phyloP scores from a whole-genome alignment of 495 filamentous ascomycete species.

The Aspergillus indologenus region DNA sequence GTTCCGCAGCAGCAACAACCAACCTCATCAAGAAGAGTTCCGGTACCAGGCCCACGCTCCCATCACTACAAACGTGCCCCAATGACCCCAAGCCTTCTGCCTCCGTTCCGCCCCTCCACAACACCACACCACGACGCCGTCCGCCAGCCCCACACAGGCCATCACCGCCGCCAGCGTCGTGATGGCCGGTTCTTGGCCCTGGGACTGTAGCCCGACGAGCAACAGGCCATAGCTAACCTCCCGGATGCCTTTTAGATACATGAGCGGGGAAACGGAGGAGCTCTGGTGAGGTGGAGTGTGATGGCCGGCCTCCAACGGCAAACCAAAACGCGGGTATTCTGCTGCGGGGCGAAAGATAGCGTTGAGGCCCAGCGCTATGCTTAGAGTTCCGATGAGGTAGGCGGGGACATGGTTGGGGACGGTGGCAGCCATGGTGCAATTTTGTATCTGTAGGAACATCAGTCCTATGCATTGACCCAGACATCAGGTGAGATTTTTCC shows the following conservation, averaged over 20 bases:
- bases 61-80: not conserved
- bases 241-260: slow-evolving; percentile 12
- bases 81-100: slow-evolving; percentile 10
- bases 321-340: slow-evolving; percentile 13
- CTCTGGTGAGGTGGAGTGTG: not conserved
- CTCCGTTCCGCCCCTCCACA: slow-evolving; percentile 1
- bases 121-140: slow-evolving; percentile 4
- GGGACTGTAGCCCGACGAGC: slow-evolving; percentile 8
- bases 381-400: slow-evolving; percentile 6
- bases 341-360: slow-evolving; percentile 2
- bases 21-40: too few species aligned
- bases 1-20: too few species aligned
- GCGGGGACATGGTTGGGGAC: slow-evolving; percentile 17
- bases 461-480: too few species aligned
- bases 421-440: not conserved
- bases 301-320: slow-evolving; percentile 6
- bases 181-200: slow-evolving; percentile 4
- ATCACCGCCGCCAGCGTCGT: slow-evolving; percentile 4
- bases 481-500: too few species aligned
- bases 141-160: slow-evolving; percentile 1
- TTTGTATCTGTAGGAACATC: too few species aligned
- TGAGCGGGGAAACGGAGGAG: slow-evolving; percentile 5
- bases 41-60: slow-evolving; percentile 6
- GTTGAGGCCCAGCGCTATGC: slow-evolving; percentile 18
- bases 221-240: slow-evolving; percentile 11